Conservation (phyloP, 192 early-diverging fungal genomes). For the Backusella luteola region DNA sequence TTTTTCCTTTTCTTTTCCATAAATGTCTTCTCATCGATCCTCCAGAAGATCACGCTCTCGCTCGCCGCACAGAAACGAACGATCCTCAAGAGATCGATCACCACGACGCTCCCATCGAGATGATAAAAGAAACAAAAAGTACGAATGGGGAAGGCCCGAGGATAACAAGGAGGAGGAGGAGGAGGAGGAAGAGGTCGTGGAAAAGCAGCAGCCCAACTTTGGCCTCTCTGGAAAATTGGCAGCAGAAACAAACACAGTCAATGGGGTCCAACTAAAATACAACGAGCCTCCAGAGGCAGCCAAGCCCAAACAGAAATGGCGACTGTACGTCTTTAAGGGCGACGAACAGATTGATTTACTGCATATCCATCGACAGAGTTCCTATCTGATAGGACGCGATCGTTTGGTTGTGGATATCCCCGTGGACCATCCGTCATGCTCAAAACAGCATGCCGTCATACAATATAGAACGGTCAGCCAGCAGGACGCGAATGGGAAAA, state of each 20-base stretch:
- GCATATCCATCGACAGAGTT: slow-evolving; percentile 82
- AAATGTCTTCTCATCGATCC: slow-evolving; percentile 13
- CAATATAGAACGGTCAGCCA: slow-evolving; percentile 74
- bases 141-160: slow-evolving; percentile 40
- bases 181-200: slow-evolving; percentile 35
- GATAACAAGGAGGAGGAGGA: slow-evolving; percentile 26
- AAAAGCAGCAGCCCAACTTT: slow-evolving; percentile 81
- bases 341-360: slow-evolving; percentile 85
- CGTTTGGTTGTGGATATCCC: slow-evolving; percentile 88
- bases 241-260: slow-evolving; percentile 84
- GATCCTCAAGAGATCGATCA: slow-evolving; percentile 16
- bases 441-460: slow-evolving; percentile 91
- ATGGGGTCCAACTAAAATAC: slow-evolving; percentile 89
- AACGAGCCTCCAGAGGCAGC: slow-evolving; percentile 90
- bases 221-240: slow-evolving; percentile 83
- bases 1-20: background rate
- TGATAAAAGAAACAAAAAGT: slow-evolving; percentile 22
- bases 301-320: slow-evolving; percentile 70
- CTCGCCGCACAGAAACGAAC: background rate
- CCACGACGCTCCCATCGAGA: slow-evolving; percentile 19
- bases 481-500: slow-evolving; percentile 43
- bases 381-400: slow-evolving; percentile 86
- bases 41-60: slow-evolving; percentile 5
- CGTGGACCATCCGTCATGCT: slow-evolving; percentile 92
- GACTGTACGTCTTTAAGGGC: slow-evolving; percentile 94